Evolutionary conservation across 257 asterid genomes (phyloP), one percentile per base, ranked within the genome.

Genomic region (Solanum dulcamara): DNA sequence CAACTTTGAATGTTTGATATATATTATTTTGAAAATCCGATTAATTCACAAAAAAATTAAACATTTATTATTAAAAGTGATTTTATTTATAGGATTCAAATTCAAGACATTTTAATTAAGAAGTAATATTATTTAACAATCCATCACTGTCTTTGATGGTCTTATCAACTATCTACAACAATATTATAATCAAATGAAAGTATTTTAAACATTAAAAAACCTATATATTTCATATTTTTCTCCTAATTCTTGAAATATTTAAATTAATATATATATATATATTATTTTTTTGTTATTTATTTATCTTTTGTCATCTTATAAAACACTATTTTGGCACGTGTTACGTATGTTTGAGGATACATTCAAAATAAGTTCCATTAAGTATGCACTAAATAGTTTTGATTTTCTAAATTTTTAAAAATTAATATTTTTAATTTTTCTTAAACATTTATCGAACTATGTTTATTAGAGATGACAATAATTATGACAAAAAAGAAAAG

Each of bases 91-190:
- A 18, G 0, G 4, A 35, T 68, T 68, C 8, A 4, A 10, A 70
- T 0, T 17, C 0, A 0, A 68, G 0, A 20, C 0, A n/a, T 0
- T 35, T 22, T 70, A 0, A 35, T 14, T 1, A 66, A 6, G 0
- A 4, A 33, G 0, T 7, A 8, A 17, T 30, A 3, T 17, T 15
- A 66, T 3, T 66, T 26, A 13, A 28, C 4, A 18, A 0, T 17
- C 1, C 8, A 30, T 66, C 2, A 66, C 1, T 2, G 30, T 1
- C 13, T 30, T 62, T 62, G 4, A 24, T 24, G 9, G 2, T 62
- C 8, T 11, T 4, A 13, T 66, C 46, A 7, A 1, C 1, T 8
- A 17, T 18, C 1, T 10, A 35, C 4, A 6, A 0, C 2, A 3
- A 24, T 15, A 66, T 15, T 7, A 15, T 2, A 32, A 7, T 67